Evolutionary conservation across 129 eudicot genomes (phyloP), one percentile per base, ranked within the genome.

Genomic region (Deinandra increscens): DNA sequence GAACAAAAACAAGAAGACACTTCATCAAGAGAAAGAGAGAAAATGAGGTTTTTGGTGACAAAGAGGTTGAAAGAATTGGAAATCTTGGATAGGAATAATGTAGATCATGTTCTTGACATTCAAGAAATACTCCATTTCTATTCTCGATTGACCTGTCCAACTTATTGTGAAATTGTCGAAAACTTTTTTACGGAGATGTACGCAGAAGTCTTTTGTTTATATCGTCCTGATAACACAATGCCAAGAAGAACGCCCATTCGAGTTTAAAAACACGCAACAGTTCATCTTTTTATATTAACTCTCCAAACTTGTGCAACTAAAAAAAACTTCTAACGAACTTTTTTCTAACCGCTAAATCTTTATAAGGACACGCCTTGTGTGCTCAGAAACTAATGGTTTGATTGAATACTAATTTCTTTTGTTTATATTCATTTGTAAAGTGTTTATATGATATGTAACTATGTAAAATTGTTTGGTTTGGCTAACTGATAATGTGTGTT

Each of bases 151-250:
- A 80, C 83, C 7, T 85, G 85, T 67, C 87, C 87, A 1, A 59
- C 79, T 39, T 85, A 85, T 61, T 54, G 79, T 15, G 81, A 78
- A 26, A 80, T 85, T 39, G 71, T 85, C 18, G 91, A 85, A 49
- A 80, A 77, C 17, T 77, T 80, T 72, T 78, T 82, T 72, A 58
- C 39, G 12, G 82, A 82, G 44, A 77, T 85, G 77, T 77, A 75
- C 70, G 29, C 80, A 0, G 87, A 85, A 33, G n/a, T 69, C 33
- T 41, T 60, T 9, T 49, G 14, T 37, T 10, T 64, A 41, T 45
- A 39, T 7, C 41, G 8, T 65, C 45, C 18, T 13, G 10, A 43
- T 12, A 74, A 74, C 44, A 53, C 73, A 29, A 55, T 3, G 20
- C 66, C 65, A 69, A 69, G 44, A 50, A 60, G 71, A 50, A 48